Percentiles rank a stretch among this genome's conserved stretches.
Conservation (phyloP, 78 protist genomes). For the Cavenderia fasciculata region DNA sequence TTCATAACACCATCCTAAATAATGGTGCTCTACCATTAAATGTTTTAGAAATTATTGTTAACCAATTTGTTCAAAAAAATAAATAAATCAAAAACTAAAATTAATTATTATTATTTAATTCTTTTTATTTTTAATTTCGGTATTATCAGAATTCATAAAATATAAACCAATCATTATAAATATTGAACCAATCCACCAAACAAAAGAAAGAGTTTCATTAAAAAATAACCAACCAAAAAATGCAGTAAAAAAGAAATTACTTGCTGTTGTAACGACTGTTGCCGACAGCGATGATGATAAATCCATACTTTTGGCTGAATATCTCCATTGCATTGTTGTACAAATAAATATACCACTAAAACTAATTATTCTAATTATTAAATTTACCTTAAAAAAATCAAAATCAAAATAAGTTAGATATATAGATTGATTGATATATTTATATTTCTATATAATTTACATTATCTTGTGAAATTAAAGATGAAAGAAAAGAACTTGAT, state of each 20-base stretch:
- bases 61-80: background rate
- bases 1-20: constrained; percentile 28
- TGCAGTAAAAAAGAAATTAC: constrained; percentile 72
- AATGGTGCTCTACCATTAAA: constrained; percentile 65
- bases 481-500: constrained; percentile 24
- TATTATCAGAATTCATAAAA: constrained; percentile 53
- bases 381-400: background rate
- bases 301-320: constrained; percentile 74
- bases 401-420: background rate
- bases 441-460: background rate
- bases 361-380: constrained; percentile 25
- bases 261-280: constrained; percentile 64
- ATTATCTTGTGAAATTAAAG: constrained; percentile 22
- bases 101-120: background rate
- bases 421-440: background rate
- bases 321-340: constrained; percentile 75
- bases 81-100: background rate
- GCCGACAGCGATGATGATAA: constrained; percentile 37
- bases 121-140: background rate
- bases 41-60: constrained; percentile 50
- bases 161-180: constrained; percentile 57
- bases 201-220: constrained; percentile 5
- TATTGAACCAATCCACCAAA: constrained; percentile 64
- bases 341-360: constrained; percentile 41
- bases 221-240: constrained; percentile 77